Conservation (phyloP, 352 stramenopile genomes). For the Chrysophaeum taylorii region DNA sequence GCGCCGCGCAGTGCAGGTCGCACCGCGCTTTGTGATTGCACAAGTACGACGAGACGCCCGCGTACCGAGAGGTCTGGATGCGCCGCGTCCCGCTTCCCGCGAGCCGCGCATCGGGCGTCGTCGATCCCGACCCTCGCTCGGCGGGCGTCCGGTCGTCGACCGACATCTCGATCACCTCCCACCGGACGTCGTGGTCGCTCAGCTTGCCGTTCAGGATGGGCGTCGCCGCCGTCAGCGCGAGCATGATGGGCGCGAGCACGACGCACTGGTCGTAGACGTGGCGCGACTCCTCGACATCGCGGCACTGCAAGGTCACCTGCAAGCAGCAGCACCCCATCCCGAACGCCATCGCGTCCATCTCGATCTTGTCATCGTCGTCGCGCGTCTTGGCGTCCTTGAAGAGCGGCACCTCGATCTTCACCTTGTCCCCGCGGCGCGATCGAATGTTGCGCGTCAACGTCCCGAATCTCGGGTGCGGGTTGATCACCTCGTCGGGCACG, state of each 20-base stretch:
- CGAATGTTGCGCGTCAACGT: slow-evolving; percentile 97
- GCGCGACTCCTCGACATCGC: slow-evolving; percentile 93
- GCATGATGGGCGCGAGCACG: slow-evolving; percentile 94
- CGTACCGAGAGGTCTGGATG: slow-evolving; percentile 88
- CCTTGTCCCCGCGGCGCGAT: slow-evolving; percentile 71
- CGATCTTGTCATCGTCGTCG: slow-evolving; percentile 62
- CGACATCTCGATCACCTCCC: slow-evolving; percentile 87
- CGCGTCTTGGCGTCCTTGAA: slow-evolving; percentile 66
- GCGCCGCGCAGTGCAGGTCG: slow-evolving; percentile 44
- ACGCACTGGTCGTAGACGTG: slow-evolving; percentile 97
- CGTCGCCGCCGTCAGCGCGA: slow-evolving; percentile 95
- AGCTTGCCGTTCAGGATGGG: slow-evolving; percentile 87
- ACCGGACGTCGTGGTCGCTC: slow-evolving; percentile 58
- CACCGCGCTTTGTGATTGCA: slow-evolving; percentile 13
- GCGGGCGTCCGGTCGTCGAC: slow-evolving; percentile 84
- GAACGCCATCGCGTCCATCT: slow-evolving; percentile 99
- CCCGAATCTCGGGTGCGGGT: slow-evolving; percentile 94
- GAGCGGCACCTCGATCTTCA: slow-evolving; percentile 70
- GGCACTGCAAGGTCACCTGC: slow-evolving; percentile 94
- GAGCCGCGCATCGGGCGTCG: slow-evolving; percentile 72
- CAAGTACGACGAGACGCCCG: slow-evolving; percentile 56
- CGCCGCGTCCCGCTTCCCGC: slow-evolving; percentile 76
- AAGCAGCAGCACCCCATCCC: slow-evolving; percentile 99
- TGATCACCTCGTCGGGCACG: slow-evolving; percentile 94
- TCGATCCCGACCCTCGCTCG: slow-evolving; percentile 45